Evolutionary conservation across 768 basidiomycete genomes (phyloP).

Genomic region (Arthromyces matolae): DNA sequence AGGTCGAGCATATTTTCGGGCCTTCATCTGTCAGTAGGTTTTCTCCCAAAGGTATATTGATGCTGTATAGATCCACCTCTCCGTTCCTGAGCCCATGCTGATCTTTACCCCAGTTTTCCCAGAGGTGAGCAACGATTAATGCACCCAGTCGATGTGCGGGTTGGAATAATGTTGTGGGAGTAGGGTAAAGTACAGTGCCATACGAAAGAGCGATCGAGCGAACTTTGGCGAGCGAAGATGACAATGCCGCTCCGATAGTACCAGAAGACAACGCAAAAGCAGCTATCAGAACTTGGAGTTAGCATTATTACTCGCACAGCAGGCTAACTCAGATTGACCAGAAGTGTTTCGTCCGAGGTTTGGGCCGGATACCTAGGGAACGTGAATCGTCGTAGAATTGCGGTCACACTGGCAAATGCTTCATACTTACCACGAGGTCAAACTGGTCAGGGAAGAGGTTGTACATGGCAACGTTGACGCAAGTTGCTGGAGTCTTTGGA

Average conservation of each 20-base stretch:
- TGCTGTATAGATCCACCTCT: slow-evolving; percentile 78
- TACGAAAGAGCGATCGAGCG: slow-evolving; percentile 89
- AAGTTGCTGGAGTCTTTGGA: slow-evolving; percentile 83
- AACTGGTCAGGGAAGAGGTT: slow-evolving; percentile 83
- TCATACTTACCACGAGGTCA: slow-evolving; percentile 72
- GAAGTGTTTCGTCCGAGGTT: slow-evolving; percentile 86
- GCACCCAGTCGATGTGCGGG: slow-evolving; percentile 72
- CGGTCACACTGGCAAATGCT: slow-evolving; percentile 4
- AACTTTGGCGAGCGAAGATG: slow-evolving; percentile 62
- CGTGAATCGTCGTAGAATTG: background rate
- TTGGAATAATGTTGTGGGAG: slow-evolving; percentile 51
- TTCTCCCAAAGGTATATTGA: slow-evolving; percentile 85
- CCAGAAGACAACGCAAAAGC: slow-evolving; percentile 90
- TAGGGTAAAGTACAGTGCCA: slow-evolving; percentile 71
- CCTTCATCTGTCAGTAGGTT: slow-evolving; percentile 55
- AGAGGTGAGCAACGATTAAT: slow-evolving; percentile 69
- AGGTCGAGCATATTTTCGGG: slow-evolving; percentile 74
- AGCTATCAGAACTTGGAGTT: slow-evolving; percentile 36
- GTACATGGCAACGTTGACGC: slow-evolving; percentile 85
- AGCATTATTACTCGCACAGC: slow-evolving; percentile 5
- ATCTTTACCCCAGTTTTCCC: slow-evolving; percentile 83
- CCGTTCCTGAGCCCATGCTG: slow-evolving; percentile 49
- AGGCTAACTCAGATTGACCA: slow-evolving; percentile 40
- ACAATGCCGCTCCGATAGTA: slow-evolving; percentile 88
- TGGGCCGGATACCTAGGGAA: slow-evolving; percentile 71